These are phyloP conservation scores for Dipodascopsis uninucleata DNA, from an alignment of 805 yeast species.

Conservation along the genomic window DNA sequence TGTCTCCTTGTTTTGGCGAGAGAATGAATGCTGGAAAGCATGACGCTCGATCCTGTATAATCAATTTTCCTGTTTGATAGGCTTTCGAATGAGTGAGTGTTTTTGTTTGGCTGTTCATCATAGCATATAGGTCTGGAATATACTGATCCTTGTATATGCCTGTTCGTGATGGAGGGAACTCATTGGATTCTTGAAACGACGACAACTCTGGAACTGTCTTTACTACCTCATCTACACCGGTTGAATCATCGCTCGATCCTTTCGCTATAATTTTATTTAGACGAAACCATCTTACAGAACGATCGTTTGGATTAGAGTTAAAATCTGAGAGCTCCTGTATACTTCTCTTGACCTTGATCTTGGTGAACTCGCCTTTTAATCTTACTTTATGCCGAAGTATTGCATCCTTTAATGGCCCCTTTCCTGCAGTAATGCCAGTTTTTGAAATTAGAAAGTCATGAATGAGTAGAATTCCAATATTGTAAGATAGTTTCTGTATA, in stretches of 20 bases:
- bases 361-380: slow-evolving; percentile 74
- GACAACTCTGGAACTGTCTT: slow-evolving; percentile 1
- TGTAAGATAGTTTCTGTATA: slow-evolving; percentile 45
- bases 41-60: slow-evolving; percentile 94
- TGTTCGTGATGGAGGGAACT: slow-evolving; percentile 42
- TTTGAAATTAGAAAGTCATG: slow-evolving; percentile 78
- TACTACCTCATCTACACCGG: slow-evolving; percentile 1
- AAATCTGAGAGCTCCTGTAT: slow-evolving; percentile 46
- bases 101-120: slow-evolving; percentile 60
- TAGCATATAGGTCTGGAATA: slow-evolving; percentile 75
- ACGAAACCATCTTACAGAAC: slow-evolving; percentile 46
- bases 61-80: slow-evolving; percentile 71
- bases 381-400: slow-evolving; percentile 75
- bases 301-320: slow-evolving; percentile 9
- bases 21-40: slow-evolving; percentile 92
- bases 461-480: slow-evolving; percentile 59
- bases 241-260: slow-evolving; percentile 11
- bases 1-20: slow-evolving; percentile 55
- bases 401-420: slow-evolving; percentile 79
- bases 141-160: slow-evolving; percentile 66
- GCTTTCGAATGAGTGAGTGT: slow-evolving; percentile 63
- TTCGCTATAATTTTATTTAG: slow-evolving; percentile 58
- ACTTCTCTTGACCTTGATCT: slow-evolving; percentile 68
- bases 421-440: slow-evolving; percentile 82
- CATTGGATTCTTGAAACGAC: slow-evolving; percentile 11